Evolutionary conservation across 805 yeast species (phyloP).

Genomic region (Scheffersomyces amazonensis): DNA sequence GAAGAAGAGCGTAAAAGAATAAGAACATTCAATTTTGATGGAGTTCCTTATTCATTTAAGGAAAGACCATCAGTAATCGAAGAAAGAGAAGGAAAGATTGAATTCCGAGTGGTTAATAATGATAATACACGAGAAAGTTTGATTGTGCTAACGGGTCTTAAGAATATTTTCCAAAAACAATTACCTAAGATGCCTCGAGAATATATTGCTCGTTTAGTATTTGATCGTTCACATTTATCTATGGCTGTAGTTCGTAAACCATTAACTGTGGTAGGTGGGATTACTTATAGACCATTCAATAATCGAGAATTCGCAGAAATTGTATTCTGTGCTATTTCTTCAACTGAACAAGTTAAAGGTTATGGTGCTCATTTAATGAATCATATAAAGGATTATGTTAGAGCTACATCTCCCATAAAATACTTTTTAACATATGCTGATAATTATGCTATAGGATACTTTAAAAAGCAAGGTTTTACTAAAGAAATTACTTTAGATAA

Average conservation of each 20-base stretch:
- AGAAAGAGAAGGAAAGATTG: slow-evolving; percentile 89
- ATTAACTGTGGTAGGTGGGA: slow-evolving; percentile 95
- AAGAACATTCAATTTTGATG: slow-evolving; percentile 65
- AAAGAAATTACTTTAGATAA: slow-evolving; percentile 88
- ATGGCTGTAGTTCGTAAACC: slow-evolving; percentile 96
- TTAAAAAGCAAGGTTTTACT: slow-evolving; percentile 97
- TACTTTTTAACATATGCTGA: slow-evolving; percentile 95
- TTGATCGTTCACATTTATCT: slow-evolving; percentile 90
- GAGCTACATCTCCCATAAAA: slow-evolving; percentile 79
- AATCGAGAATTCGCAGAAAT: slow-evolving; percentile 92
- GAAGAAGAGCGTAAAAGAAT: slow-evolving; percentile 41
- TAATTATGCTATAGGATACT: slow-evolving; percentile 97
- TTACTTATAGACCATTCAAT: slow-evolving; percentile 92
- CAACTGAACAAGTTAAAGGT: slow-evolving; percentile 97
- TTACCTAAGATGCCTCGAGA: slow-evolving; percentile 98
- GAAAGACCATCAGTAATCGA: slow-evolving; percentile 94
- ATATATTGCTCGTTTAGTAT: slow-evolving; percentile 90
- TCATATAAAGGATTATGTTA: slow-evolving; percentile 92
- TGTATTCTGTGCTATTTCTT: slow-evolving; percentile 96
- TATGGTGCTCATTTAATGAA: slow-evolving; percentile 99
- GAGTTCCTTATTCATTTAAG: slow-evolving; percentile 74
- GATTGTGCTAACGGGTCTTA: slow-evolving; percentile 91
- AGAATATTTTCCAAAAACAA: slow-evolving; percentile 95
- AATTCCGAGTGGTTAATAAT: slow-evolving; percentile 94
- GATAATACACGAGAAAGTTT: slow-evolving; percentile 84